These are phyloP conservation scores for Cicer cuneatum DNA, from an alignment of 306 rosid species.

Conservation along the genomic window DNA sequence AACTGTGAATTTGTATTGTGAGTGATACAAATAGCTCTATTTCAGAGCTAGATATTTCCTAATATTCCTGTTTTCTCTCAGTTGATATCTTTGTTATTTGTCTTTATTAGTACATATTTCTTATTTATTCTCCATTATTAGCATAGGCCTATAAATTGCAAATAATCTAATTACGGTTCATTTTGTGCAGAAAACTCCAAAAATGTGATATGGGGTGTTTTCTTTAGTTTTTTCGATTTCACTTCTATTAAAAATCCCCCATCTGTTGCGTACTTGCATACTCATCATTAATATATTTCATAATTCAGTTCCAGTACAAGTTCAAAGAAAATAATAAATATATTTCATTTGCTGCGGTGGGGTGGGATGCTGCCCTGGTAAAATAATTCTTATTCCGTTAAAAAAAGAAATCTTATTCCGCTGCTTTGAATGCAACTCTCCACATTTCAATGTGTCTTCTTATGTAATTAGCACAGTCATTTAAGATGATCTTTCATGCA, in stretches of 20 bases:
- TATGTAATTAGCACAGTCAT: background rate
- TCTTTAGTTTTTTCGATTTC: background rate
- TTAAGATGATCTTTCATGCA: slow-evolving; percentile 10
- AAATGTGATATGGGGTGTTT: background rate
- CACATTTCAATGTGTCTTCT: background rate
- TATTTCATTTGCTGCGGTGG: background rate
- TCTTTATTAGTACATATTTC: background rate
- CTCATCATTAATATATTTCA: background rate
- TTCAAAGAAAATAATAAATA: slow-evolving; percentile 17
- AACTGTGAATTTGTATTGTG: too few relatives aligned
- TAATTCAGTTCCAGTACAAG: background rate
- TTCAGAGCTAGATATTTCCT: background rate
- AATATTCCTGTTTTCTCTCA: background rate
- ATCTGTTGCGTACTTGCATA: background rate
- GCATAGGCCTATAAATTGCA: background rate
- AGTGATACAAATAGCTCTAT: background rate
- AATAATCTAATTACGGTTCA: background rate
- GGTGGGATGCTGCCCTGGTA: background rate
- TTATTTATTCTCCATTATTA: background rate
- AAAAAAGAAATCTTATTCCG: background rate
- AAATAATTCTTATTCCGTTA: background rate
- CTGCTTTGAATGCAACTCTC: too few relatives aligned
- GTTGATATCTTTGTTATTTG: background rate
- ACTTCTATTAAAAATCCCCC: background rate
- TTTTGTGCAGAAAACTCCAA: background rate